Evolutionary conservation across 495 filamentous ascomycete genomes (phyloP).

Genomic region (Hyaloscypha bicolor): DNA sequence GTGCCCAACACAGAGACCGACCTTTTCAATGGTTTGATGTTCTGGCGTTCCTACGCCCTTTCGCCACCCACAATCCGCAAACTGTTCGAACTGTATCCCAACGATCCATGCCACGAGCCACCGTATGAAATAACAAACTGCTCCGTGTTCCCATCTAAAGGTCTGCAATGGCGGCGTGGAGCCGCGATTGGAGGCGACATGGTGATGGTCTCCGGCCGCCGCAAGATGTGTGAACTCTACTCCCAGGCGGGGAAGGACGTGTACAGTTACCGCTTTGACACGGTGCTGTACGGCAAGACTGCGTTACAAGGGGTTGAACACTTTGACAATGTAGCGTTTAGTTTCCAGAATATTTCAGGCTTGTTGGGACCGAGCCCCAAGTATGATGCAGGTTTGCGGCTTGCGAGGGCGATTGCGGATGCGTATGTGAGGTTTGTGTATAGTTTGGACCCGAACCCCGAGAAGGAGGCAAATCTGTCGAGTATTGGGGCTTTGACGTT

Average conservation of each 20-base stretch:
- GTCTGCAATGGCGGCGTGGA: conserved; percentile 39
- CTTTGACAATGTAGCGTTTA: conserved; percentile 63
- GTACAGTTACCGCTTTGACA: conserved; percentile 60
- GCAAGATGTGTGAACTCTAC: conserved; percentile 53
- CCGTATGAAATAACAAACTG: conserved; percentile 45
- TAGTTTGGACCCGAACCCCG: conserved; percentile 50
- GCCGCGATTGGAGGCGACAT: conserved; percentile 36
- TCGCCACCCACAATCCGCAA: conserved; percentile 35
- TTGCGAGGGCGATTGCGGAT: conserved; percentile 54
- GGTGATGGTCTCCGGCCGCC: conserved; percentile 58
- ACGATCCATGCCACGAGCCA: conserved; percentile 48
- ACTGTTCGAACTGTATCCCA: conserved; percentile 52
- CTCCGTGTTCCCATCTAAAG: conserved; percentile 43
- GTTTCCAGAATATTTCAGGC: conserved; percentile 59
- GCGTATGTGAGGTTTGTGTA: conserved; percentile 58
- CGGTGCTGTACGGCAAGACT: conserved; percentile 43
- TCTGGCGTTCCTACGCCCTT: conserved; percentile 26
- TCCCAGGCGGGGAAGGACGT: conserved; percentile 46
- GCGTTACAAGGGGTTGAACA: conserved; percentile 49
- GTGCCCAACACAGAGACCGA: conserved; percentile 9
- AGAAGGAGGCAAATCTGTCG: conserved; percentile 3
- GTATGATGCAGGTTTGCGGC: conserved; percentile 43
- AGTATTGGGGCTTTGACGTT: conserved; percentile 33
- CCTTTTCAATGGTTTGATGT: conserved; percentile 16
- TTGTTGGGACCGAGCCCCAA: conserved; percentile 50